Conservation (phyloP, 2,329 filamentous ascomycete genomes). For the Lasiodiplodia sp. region DNA sequence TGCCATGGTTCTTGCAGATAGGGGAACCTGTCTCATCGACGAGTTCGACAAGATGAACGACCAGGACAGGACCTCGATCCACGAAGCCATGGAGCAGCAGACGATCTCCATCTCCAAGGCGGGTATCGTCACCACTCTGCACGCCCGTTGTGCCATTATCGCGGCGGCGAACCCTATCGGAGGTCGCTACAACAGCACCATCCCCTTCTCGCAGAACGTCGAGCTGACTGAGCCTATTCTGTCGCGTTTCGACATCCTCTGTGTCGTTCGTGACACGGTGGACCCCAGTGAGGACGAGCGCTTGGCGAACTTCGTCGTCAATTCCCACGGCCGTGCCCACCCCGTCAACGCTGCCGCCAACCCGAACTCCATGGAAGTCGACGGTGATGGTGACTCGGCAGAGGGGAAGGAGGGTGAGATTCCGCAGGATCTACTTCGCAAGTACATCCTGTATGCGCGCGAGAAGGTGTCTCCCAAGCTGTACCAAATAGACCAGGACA, state of each 20-base stretch:
- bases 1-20: constrained; percentile 97
- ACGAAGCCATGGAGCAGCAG: constrained; percentile 99
- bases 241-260: constrained; percentile 97
- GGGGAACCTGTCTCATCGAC: constrained; percentile 97
- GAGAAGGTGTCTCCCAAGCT: constrained; percentile 90
- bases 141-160: constrained; percentile 94
- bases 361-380: constrained; percentile 67
- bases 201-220: constrained; percentile 95
- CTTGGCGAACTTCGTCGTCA: constrained; percentile 91
- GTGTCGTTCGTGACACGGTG: constrained; percentile 93
- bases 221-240: constrained; percentile 96
- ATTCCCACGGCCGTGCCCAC: constrained; percentile 91
- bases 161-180: constrained; percentile 96
- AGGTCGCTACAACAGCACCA: constrained; percentile 94
- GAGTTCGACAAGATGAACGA: constrained; percentile 99
- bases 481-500: constrained; percentile 98
- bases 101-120: constrained; percentile 99
- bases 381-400: constrained; percentile 60
- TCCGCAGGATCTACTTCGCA: constrained; percentile 86
- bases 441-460: constrained; percentile 95
- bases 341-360: constrained; percentile 55
- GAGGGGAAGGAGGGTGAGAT: constrained; percentile 73
- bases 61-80: constrained; percentile 95
- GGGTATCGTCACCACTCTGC: constrained; percentile 95
- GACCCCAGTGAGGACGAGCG: constrained; percentile 92